Percentiles rank a stretch among this genome's conserved stretches.
phyloP scores from a whole-genome alignment of 2,329 filamentous ascomycete genomes.

The Leptodontidium sp. region DNA sequence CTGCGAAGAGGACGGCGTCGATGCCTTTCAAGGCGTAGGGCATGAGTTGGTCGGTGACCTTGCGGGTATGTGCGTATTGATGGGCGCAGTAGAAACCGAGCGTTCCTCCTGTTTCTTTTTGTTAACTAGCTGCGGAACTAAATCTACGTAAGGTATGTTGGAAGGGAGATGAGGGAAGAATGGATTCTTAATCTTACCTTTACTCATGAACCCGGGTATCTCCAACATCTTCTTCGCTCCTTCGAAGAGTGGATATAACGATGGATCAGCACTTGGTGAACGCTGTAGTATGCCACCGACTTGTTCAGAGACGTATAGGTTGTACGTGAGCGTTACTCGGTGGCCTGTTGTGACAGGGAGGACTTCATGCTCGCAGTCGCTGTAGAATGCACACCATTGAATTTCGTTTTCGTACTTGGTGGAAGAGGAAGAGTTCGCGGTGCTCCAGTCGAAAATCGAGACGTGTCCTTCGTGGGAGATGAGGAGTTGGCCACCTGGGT shows the following conservation, averaged over 20 bases:
- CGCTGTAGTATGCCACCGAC: slow-evolving; percentile 40
- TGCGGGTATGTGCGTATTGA: slow-evolving; percentile 53
- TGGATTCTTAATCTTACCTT: slow-evolving; percentile 44
- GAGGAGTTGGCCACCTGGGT: slow-evolving; percentile 40
- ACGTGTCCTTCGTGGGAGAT: slow-evolving; percentile 22
- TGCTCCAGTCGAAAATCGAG: slow-evolving; percentile 52
- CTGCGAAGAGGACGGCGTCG: slow-evolving; percentile 54
- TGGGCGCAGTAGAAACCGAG: slow-evolving; percentile 57
- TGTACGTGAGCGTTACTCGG: slow-evolving; percentile 67
- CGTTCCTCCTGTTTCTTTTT: slow-evolving; percentile 39
- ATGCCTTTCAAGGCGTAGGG: slow-evolving; percentile 55
- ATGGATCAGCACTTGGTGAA: slow-evolving; percentile 45
- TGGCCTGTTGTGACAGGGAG: slow-evolving; percentile 58
- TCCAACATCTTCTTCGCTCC: slow-evolving; percentile 46
- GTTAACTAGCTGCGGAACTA: too few relatives aligned
- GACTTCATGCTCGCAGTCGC: slow-evolving; percentile 62
- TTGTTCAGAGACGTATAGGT: slow-evolving; percentile 56
- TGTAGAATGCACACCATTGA: slow-evolving; percentile 61
- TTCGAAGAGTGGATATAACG: slow-evolving; percentile 49
- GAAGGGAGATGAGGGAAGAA: too few relatives aligned
- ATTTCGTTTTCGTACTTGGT: slow-evolving; percentile 37
- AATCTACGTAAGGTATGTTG: too few relatives aligned
- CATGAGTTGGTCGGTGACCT: slow-evolving; percentile 36
- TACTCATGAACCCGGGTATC: slow-evolving; percentile 45
- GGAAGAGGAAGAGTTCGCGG: background rate